Conservation (phyloP, 1,139 yeast genomes). For the Scheffersomyces illinoinensis region DNA sequence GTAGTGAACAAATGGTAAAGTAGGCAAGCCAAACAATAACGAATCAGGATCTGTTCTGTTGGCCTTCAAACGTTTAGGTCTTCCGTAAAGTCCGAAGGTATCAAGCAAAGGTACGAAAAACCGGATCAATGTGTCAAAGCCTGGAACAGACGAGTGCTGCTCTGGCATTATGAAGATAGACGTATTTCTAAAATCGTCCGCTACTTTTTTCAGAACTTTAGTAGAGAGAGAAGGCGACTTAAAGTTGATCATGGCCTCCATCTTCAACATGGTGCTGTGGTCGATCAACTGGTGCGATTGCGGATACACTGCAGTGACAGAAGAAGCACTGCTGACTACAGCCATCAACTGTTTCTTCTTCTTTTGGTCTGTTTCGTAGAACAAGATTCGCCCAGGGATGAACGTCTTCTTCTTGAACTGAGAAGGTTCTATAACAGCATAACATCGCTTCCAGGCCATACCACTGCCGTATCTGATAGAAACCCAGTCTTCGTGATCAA, state of each 20-base stretch:
- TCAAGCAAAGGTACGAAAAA: slow-evolving; percentile 85
- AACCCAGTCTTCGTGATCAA: slow-evolving; percentile 91
- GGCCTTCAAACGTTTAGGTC: slow-evolving; percentile 87
- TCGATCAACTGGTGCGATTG: slow-evolving; percentile 79
- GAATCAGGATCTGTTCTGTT: slow-evolving; percentile 80
- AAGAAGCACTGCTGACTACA: slow-evolving; percentile 64
- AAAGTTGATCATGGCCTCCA: slow-evolving; percentile 80
- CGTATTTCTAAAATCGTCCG: slow-evolving; percentile 66
- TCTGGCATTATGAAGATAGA: slow-evolving; percentile 96
- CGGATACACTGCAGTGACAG: slow-evolving; percentile 93
- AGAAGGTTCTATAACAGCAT: slow-evolving; percentile 84
- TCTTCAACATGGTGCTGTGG: slow-evolving; percentile 81
- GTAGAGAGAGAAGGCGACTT: slow-evolving; percentile 40
- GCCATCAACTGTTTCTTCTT: slow-evolving; percentile 81
- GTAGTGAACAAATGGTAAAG: slow-evolving; percentile 85
- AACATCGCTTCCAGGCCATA: slow-evolving; percentile 96
- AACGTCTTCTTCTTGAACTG: slow-evolving; percentile 43
- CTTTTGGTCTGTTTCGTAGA: slow-evolving; percentile 62
- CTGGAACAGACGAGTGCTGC: slow-evolving; percentile 88
- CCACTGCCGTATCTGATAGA: slow-evolving; percentile 94
- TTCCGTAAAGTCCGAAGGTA: slow-evolving; percentile 84
- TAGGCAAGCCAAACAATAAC: slow-evolving; percentile 86
- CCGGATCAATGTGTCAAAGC: slow-evolving; percentile 89
- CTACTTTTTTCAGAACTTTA: slow-evolving; percentile 41
- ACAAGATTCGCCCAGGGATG: slow-evolving; percentile 57